These are phyloP conservation scores for Leccinellum luteum DNA, from an alignment of 768 basidiomycete species.

Conservation along the genomic window DNA sequence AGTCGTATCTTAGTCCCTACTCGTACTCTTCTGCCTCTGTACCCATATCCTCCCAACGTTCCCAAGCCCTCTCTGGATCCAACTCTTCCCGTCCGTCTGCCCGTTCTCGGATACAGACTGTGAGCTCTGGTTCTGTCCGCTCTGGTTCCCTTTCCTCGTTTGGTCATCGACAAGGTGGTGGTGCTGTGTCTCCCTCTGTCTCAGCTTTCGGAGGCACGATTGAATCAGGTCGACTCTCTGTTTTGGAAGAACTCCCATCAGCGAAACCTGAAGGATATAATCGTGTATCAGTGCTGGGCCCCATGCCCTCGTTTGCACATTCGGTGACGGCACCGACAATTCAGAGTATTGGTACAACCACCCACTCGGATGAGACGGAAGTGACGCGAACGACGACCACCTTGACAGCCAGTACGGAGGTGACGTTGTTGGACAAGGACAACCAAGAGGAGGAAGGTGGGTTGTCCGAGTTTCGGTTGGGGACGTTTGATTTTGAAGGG, in stretches of 20 bases:
- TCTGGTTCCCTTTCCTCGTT: conserved; percentile 56
- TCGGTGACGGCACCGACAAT: conserved; percentile 30
- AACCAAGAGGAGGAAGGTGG: conserved; percentile 9
- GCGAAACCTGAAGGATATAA: conserved; percentile 10
- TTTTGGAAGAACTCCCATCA: conserved; percentile 20
- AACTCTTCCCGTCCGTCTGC: conserved; percentile 54
- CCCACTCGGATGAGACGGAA: conserved; percentile 31
- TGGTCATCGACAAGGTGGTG: conserved; percentile 38
- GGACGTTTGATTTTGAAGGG: conserved; percentile 24
- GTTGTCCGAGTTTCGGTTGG: conserved; percentile 13
- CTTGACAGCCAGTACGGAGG: conserved; percentile 15
- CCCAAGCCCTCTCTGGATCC: conserved; percentile 47
- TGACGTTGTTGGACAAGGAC: conserved; percentile 8
- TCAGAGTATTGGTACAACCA: conserved; percentile 31
- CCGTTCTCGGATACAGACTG: conserved; percentile 36
- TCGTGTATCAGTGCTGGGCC: conserved; percentile 30
- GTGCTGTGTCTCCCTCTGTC: conserved; percentile 44
- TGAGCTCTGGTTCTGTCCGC: conserved; percentile 40
- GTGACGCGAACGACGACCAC: conserved; percentile 25
- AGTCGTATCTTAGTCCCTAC: conserved; percentile 51
- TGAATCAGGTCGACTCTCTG: conserved; percentile 23
- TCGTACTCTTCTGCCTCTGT: conserved; percentile 52
- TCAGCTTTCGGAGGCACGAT: conserved; percentile 46
- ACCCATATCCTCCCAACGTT: conserved; percentile 44
- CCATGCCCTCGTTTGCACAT: conserved; percentile 33